Evolutionary conservation across 768 basidiomycete species (phyloP).

Genomic region (Paxillus ammoniavirescens): DNA sequence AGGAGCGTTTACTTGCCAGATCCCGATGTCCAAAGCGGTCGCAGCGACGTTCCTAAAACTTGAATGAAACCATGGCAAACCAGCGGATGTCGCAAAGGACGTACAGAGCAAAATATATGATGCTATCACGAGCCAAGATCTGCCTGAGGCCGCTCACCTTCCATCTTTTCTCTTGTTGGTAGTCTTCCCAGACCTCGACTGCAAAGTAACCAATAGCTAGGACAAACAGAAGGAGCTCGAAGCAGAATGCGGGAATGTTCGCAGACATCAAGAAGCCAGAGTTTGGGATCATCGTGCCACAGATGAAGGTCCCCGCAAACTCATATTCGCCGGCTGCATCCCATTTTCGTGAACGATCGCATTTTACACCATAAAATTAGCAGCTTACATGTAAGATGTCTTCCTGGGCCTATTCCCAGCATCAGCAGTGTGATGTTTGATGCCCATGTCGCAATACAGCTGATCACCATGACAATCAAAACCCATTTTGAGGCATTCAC

Average conservation of each 20-base stretch:
- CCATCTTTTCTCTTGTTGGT: neutral
- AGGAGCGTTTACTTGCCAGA: neutral
- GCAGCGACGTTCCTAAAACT: constrained; percentile 4
- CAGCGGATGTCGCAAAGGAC: neutral
- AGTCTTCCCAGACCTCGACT: constrained; percentile 1
- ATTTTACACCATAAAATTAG: neutral
- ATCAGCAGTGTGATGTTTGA: constrained; percentile 8
- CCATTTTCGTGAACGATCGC: neutral
- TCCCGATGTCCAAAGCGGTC: constrained; percentile 3
- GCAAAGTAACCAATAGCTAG: constrained; percentile 14
- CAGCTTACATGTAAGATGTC: too few relatives aligned
- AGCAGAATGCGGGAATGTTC: constrained; percentile 8
- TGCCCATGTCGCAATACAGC: constrained; percentile 7
- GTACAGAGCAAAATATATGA: constrained; percentile 17
- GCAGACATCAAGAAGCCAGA: neutral
- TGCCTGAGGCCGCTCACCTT: constrained; percentile 5
- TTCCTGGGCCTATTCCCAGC: constrained; percentile 9
- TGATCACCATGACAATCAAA: neutral
- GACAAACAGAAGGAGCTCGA: constrained; percentile 14
- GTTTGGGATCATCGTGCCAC: neutral
- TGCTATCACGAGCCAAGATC: constrained; percentile 19
- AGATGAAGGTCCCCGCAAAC: neutral
- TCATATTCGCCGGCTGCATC: neutral
- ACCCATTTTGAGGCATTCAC: constrained; percentile 8
- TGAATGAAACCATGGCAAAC: neutral